Conservation (phyloP, 1,284 basidiomycete species). For the Mycena citricolor region DNA sequence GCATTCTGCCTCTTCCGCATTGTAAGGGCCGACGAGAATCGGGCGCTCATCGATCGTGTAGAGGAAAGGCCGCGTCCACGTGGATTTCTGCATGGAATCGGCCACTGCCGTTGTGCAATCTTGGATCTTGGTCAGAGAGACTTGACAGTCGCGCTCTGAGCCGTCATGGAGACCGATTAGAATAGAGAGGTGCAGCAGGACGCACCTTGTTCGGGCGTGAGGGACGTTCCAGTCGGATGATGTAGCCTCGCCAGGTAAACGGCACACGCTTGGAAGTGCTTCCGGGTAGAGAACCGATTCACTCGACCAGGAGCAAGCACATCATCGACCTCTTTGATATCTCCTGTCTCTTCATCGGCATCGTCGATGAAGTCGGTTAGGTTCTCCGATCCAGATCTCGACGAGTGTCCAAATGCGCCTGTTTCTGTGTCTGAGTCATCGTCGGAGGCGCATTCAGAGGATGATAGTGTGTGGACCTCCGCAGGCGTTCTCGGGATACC, state of each 20-base stretch:
- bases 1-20: not conserved
- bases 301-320: constrained; percentile 4
- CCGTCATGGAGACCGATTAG: not conserved
- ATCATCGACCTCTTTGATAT: not conserved
- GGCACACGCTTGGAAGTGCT: constrained; percentile 4
- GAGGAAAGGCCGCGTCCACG: constrained; percentile 14
- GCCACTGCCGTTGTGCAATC: not conserved
- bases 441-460: no score
- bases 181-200: not conserved
- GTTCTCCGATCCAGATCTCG: no score
- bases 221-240: not conserved
- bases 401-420: no score
- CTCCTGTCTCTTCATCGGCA: not conserved
- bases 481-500: no score
- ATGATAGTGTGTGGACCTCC: no score
- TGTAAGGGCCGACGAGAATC: constrained; percentile 3
- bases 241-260: constrained; percentile 1
- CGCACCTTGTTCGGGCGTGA: not conserved
- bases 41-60: constrained; percentile 9
- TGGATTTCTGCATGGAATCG: constrained; percentile 1
- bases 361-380: constrained; percentile 13
- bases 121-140: constrained; percentile 1
- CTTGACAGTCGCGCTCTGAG: constrained; percentile 1
- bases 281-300: not conserved
- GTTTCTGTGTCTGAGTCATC: no score